Evolutionary conservation across 805 yeast genomes (phyloP).

Genomic region (Kuraishia cidri): DNA sequence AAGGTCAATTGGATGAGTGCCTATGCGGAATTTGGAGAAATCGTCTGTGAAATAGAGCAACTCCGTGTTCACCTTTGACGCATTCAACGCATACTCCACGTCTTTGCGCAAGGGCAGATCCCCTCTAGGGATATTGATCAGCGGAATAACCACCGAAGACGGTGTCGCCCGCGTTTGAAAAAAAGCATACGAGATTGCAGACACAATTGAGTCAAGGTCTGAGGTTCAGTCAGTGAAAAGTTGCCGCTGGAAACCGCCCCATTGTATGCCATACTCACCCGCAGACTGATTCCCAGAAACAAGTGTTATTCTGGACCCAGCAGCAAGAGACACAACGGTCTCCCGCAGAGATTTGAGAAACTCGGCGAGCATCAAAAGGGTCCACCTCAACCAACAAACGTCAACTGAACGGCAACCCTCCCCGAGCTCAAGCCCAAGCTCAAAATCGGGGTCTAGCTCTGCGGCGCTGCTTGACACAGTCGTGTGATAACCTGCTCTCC

Average conservation of each 20-base stretch:
- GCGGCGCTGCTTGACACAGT: too few species aligned
- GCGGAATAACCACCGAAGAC: too few species aligned
- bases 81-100: constrained; percentile 41
- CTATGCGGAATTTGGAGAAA: constrained; percentile 18
- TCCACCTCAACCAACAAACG: too few species aligned
- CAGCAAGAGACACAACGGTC: constrained; percentile 4
- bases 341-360: constrained; percentile 7
- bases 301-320: constrained; percentile 14
- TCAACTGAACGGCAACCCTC: too few species aligned
- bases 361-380: constrained; percentile 2
- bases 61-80: constrained; percentile 34
- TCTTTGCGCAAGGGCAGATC: constrained; percentile 72
- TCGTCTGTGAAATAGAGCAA: constrained; percentile 65
- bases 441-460: too few species aligned
- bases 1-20: constrained; percentile 23
- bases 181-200: constrained; percentile 68
- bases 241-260: not conserved
- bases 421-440: too few species aligned
- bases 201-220: constrained; percentile 80
- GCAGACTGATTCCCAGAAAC: constrained; percentile 85
- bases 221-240: not conserved
- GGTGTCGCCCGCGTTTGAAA: too few species aligned
- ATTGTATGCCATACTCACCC: constrained; percentile 16
- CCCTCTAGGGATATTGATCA: constrained; percentile 59
- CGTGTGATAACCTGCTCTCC: too few species aligned